These are phyloP conservation scores for Venturia nashicola DNA, from an alignment of 2,329 filamentous ascomycete genomes.

Conservation along the genomic window DNA sequence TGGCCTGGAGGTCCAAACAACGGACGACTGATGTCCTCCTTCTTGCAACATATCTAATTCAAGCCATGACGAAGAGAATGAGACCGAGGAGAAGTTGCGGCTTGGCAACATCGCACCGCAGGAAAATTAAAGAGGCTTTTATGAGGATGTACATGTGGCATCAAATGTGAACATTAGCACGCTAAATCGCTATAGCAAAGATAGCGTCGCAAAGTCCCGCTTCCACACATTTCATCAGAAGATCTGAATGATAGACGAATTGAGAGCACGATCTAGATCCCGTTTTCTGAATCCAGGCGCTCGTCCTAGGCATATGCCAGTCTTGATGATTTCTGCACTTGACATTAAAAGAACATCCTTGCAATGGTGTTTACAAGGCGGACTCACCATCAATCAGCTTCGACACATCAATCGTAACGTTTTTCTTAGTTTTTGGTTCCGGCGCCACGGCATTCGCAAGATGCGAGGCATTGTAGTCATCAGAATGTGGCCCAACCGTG, in stretches of 20 bases:
- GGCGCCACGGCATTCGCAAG: neutral
- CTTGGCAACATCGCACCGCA: too few relatives aligned
- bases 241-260: slow-evolving; percentile 20
- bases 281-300: slow-evolving; percentile 30
- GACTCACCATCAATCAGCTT: slow-evolving; percentile 32
- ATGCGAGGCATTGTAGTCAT: neutral
- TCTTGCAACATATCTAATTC: too few relatives aligned
- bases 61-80: too few relatives aligned
- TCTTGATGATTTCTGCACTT: slow-evolving; percentile 22
- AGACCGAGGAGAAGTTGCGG: too few relatives aligned
- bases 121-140: neutral
- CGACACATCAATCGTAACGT: slow-evolving; percentile 29
- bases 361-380: neutral
- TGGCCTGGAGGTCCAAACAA: too few relatives aligned
- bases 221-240: slow-evolving; percentile 8
- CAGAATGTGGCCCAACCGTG: slow-evolving; percentile 13
- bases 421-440: slow-evolving; percentile 19
- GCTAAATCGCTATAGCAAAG: neutral
- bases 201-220: neutral
- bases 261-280: slow-evolving; percentile 30
- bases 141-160: neutral
- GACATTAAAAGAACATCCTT: slow-evolving; percentile 16
- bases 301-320: slow-evolving; percentile 30
- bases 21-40: too few relatives aligned
- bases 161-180: neutral